These are phyloP conservation scores for Cladobotryum protrusum DNA, from an alignment of 2,329 filamentous ascomycete genomes.

Conservation along the genomic window DNA sequence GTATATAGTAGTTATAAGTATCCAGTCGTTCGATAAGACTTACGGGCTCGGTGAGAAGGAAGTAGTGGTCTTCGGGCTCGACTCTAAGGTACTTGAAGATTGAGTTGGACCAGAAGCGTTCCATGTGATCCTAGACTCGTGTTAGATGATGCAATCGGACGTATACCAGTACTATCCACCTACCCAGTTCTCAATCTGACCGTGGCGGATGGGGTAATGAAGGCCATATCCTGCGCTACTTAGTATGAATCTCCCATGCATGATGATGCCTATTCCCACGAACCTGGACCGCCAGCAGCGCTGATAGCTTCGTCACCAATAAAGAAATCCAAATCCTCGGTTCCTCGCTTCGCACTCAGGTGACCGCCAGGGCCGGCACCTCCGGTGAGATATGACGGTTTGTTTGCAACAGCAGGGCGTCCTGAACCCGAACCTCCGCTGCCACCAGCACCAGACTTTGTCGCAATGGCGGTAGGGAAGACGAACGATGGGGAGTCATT, in stretches of 20 bases:
- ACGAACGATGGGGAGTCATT: slow-evolving; percentile 99
- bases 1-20: too few relatives aligned
- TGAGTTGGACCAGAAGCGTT: slow-evolving; percentile 99
- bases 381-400: slow-evolving; percentile 90
- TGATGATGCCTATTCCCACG: slow-evolving; percentile 16
- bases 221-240: slow-evolving; percentile 72
- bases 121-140: slow-evolving; percentile 79
- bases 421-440: slow-evolving; percentile 75
- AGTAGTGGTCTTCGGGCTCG: slow-evolving; percentile 97
- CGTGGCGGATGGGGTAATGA: slow-evolving; percentile 95
- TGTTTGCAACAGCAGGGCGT: slow-evolving; percentile 84
- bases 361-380: slow-evolving; percentile 78
- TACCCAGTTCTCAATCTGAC: slow-evolving; percentile 99
- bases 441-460: slow-evolving; percentile 67
- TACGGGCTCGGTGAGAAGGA: slow-evolving; percentile 94
- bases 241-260: not conserved
- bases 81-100: slow-evolving; percentile 99
- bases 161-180: slow-evolving; percentile 18
- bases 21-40: slow-evolving; percentile 25
- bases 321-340: slow-evolving; percentile 97
- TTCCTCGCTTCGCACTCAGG: slow-evolving; percentile 85
- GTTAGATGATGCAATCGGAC: slow-evolving; percentile 22
- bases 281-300: slow-evolving; percentile 76
- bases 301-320: slow-evolving; percentile 94
- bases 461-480: slow-evolving; percentile 97